Percentiles rank a stretch among this genome's conserved stretches.
Conservation (phyloP, 2,329 filamentous ascomycete genomes). For the Claviceps africana region DNA sequence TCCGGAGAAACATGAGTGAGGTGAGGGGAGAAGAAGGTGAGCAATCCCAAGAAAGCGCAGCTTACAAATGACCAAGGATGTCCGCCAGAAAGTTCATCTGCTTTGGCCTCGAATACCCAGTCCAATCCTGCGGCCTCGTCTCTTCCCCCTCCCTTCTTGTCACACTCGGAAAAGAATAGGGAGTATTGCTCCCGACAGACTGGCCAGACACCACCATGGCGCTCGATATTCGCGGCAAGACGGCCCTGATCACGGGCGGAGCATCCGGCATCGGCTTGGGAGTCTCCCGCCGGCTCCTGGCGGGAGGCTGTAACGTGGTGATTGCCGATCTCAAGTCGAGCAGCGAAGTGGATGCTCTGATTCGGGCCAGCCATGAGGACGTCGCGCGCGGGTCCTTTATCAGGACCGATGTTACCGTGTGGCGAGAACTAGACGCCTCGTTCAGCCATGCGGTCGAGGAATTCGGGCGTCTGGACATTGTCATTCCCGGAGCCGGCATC, state of each 20-base stretch:
- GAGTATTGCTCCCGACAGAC: not conserved
- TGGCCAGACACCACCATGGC: constrained; percentile 1
- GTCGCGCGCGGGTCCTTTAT: constrained; percentile 18
- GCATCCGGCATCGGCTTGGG: constrained; percentile 19
- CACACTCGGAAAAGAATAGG: not conserved
- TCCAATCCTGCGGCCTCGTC: no score
- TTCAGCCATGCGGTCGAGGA: constrained; percentile 13
- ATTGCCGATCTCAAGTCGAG: constrained; percentile 22
- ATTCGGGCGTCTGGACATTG: constrained; percentile 4
- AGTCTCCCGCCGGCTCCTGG: constrained; percentile 20
- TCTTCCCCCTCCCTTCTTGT: no score
- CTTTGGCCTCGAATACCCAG: no score
- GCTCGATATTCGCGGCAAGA: constrained; percentile 6
- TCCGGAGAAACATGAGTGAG: no score
- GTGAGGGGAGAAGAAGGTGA: no score
- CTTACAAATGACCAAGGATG: no score
- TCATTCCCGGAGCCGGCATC: constrained; percentile 3
- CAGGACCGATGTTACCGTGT: constrained; percentile 22
- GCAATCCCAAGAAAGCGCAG: no score
- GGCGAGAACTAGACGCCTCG: constrained; percentile 16
- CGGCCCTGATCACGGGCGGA: constrained; percentile 4
- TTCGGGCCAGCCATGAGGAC: not conserved
- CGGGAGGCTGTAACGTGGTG: constrained; percentile 21
- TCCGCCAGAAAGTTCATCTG: no score
- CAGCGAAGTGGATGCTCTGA: constrained; percentile 14